These are phyloP conservation scores for Phlebiopsis flavidoalba DNA, from an alignment of 768 basidiomycete species.

Conservation along the genomic window DNA sequence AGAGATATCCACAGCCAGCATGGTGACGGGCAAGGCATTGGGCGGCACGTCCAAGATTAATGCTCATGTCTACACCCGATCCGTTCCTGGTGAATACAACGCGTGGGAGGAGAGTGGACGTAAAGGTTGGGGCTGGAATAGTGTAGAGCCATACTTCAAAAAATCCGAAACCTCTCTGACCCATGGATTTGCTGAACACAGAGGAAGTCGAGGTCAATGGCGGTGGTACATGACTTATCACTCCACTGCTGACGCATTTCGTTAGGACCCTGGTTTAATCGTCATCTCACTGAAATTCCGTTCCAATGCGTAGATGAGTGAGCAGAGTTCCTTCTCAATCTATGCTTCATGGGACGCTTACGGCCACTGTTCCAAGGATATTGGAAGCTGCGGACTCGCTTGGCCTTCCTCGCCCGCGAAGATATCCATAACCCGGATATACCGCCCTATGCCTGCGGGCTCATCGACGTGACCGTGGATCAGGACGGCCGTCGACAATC, in stretches of 20 bases:
- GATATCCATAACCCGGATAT: slow-evolving; percentile 19
- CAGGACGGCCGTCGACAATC: slow-evolving; percentile 13
- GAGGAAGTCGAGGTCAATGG: slow-evolving; percentile 4
- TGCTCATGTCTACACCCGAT: slow-evolving; percentile 30
- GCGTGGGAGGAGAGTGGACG: slow-evolving; percentile 25
- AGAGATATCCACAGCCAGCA: neutral
- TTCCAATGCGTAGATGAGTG: neutral
- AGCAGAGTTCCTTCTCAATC: neutral
- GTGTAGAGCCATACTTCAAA: slow-evolving; percentile 28
- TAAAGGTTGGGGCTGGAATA: slow-evolving; percentile 31
- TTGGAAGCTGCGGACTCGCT: slow-evolving; percentile 14
- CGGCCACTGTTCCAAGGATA: neutral
- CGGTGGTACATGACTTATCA: neutral
- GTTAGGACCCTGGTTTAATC: slow-evolving; percentile 1
- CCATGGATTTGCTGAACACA: neutral
- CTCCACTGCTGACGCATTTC: too few relatives aligned
- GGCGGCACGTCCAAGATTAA: slow-evolving; percentile 46
- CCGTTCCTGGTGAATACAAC: slow-evolving; percentile 27
- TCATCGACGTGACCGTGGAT: slow-evolving; percentile 20
- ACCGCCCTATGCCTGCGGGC: slow-evolving; percentile 16
- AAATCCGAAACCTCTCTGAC: slow-evolving; percentile 26
- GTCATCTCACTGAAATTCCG: neutral
- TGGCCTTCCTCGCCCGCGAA: slow-evolving; percentile 16
- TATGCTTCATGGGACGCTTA: neutral
- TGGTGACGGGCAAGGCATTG: slow-evolving; percentile 26